Evolutionary conservation across 2,329 filamentous ascomycete genomes (phyloP).

Genomic region (Hymenoscyphus occultus): DNA sequence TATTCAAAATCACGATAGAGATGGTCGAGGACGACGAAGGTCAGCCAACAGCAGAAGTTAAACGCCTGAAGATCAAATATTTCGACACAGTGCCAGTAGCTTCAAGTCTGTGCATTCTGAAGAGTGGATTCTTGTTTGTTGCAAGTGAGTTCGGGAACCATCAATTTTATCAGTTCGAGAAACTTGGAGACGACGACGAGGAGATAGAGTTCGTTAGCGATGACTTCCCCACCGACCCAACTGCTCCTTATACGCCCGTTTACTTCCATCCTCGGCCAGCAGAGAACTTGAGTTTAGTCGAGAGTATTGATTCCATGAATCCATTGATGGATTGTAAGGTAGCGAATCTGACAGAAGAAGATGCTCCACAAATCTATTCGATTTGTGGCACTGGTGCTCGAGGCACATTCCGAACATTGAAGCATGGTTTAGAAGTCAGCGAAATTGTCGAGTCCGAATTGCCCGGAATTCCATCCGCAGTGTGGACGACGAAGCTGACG

Average conservation of each 20-base stretch:
- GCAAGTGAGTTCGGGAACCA: conserved; percentile 91
- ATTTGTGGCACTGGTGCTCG: conserved; percentile 84
- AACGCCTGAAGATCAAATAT: conserved; percentile 87
- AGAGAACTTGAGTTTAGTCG: conserved; percentile 80
- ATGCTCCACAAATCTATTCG: conserved; percentile 94
- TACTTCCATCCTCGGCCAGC: conserved; percentile 80
- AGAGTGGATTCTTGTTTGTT: conserved; percentile 92
- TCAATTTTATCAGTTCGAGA: conserved; percentile 95
- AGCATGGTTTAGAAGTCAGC: conserved; percentile 88
- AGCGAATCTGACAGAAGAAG: conserved; percentile 84
- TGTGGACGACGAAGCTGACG: conserved; percentile 92
- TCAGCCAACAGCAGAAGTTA: conserved; percentile 76
- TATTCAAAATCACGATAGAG: conserved; percentile 94
- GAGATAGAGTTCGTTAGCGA: conserved; percentile 85
- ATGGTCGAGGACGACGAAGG: conserved; percentile 80
- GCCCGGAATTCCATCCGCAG: conserved; percentile 81
- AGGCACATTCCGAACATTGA: conserved; percentile 86
- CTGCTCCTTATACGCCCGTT: conserved; percentile 68
- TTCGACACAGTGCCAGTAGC: conserved; percentile 94
- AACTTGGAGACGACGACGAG: conserved; percentile 91
- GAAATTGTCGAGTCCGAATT: conserved; percentile 95
- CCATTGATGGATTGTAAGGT: conserved; percentile 90
- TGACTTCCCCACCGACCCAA: conserved; percentile 72
- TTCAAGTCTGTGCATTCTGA: conserved; percentile 84
- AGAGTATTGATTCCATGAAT: conserved; percentile 85